Conservation (phyloP, 768 basidiomycete species). For the Thelephora aurantiotincta region DNA sequence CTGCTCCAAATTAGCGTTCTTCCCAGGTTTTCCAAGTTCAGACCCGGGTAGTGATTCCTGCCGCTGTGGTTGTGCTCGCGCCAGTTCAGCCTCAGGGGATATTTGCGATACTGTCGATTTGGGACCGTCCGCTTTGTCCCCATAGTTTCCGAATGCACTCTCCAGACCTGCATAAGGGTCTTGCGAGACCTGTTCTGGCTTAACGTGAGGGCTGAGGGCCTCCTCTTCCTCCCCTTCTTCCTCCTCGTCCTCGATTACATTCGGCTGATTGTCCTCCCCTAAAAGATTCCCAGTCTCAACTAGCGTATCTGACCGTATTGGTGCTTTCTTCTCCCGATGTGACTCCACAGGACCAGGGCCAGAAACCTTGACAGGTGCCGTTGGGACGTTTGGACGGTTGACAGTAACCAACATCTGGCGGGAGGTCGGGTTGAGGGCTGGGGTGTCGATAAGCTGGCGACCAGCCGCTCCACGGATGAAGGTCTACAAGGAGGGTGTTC, state of each 20-base stretch:
- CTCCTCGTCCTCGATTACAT: constrained; percentile 7
- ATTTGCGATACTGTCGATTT: no score
- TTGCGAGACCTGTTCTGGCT: constrained; percentile 4
- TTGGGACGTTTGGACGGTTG: constrained; percentile 31
- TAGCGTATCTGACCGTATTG: constrained; percentile 15
- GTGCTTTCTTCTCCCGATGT: constrained; percentile 11
- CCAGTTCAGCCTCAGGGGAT: no score
- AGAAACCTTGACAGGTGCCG: constrained; percentile 30
- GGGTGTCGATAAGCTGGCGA: constrained; percentile 73
- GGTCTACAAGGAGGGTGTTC: constrained; percentile 32
- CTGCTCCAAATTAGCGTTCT: background rate
- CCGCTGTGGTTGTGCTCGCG: no score
- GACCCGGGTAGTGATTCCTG: background rate
- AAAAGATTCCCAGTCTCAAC: constrained; percentile 11
- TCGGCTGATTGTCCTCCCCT: constrained; percentile 8
- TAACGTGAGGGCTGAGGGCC: constrained; percentile 12
- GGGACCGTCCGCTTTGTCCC: constrained; percentile 61
- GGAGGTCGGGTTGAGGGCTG: constrained; percentile 77
- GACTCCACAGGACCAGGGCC: constrained; percentile 55
- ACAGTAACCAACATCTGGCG: constrained; percentile 55
- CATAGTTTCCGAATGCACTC: constrained; percentile 46
- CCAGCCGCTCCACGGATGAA: constrained; percentile 87
- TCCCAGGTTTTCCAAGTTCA: background rate
- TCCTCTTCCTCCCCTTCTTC: constrained; percentile 9
- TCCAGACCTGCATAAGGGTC: constrained; percentile 83